Evolutionary conservation across 345 rosid genomes (phyloP), one percentile per base, ranked within the genome.

Genomic region (Lenwebbia sp.): DNA sequence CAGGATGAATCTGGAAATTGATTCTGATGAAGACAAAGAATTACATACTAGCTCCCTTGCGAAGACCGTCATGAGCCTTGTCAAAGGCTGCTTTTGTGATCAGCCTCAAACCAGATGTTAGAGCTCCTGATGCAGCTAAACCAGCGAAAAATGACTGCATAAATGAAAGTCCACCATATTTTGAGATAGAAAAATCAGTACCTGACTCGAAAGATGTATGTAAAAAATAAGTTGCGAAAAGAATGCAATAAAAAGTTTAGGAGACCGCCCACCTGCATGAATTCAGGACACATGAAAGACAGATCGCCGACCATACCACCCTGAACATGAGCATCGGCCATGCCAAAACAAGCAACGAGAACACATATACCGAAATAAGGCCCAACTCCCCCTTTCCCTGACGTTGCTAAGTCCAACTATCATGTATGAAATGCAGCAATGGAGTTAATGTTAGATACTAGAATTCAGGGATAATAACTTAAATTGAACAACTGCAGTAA

Each of bases 281-380:
- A 91, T 57, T 94, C 98, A 75, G 96, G 96, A 86, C 88, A 91
- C 98, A 96, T 96, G 93, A 96, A 91, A 54, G 97, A 92, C 49
- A 96, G 85, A 74, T 97, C 98, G 7, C 98, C 98, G 54, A 94
- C 90, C 92, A 96, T 91, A 83, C 99, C 98, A 83, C 99, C 99
- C 87, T 94, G 93, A 84, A 96, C 96, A 60, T 85, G 90, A 13
- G 98, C 98, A 88, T 96, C 95, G 40, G 96, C 97, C 4, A 94
- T 83, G 15, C 97, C 98, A 88, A 95, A 95, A 33, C 62, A 85
- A 37, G 90, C 94, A 85, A 93, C 94, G 37, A 95, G 52, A 6
- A 83, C 88, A 85, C 98, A 95, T 82, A 95, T 84, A 40, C 92
- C 93, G 9, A 94, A 53, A 85, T 90, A 95, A 28, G 95, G 91